These are phyloP conservation scores for Solanum rostratum DNA, from an alignment of 257 asterid genomes.

Conservation along the genomic window DNA sequence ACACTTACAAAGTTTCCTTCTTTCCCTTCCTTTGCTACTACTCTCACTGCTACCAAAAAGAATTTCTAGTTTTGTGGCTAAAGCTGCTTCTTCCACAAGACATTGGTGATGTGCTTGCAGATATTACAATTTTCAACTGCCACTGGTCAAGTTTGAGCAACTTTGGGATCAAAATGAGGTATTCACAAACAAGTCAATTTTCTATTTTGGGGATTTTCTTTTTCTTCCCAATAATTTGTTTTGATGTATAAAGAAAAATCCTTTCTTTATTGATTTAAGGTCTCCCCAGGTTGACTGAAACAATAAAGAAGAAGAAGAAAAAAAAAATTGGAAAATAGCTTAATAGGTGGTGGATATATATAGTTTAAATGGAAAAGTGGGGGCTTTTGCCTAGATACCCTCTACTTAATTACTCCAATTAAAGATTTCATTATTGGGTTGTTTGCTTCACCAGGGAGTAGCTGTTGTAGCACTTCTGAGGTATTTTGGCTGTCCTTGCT, in stretches of 20 bases:
- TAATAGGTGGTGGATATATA: not conserved
- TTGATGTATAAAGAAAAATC: not conserved
- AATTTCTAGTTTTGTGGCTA: conserved; percentile 3
- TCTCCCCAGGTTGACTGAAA: not conserved
- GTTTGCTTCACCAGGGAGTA: conserved; percentile 33
- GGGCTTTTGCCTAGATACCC: not conserved
- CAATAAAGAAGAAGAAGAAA: not conserved
- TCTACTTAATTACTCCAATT: not conserved
- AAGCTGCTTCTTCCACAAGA: conserved; percentile 36
- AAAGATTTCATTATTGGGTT: not conserved
- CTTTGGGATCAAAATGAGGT: conserved; percentile 89
- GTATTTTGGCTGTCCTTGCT: conserved; percentile 87
- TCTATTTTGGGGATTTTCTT: no score
- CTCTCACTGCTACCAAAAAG: not conserved
- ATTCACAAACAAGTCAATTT: not conserved
- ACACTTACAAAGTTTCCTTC: not conserved
- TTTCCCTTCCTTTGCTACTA: conserved; percentile 11
- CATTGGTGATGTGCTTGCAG: conserved; percentile 46
- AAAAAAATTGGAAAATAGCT: no score
- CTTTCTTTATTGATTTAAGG: not conserved
- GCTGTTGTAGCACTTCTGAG: conserved; percentile 89
- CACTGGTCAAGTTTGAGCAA: conserved; percentile 57
- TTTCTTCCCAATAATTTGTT: not conserved
- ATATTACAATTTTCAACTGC: conserved; percentile 54
- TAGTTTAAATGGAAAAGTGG: not conserved